Evolutionary conservation across 768 basidiomycete genomes (phyloP).

Genomic region (Stropharia rugosoannulata): DNA sequence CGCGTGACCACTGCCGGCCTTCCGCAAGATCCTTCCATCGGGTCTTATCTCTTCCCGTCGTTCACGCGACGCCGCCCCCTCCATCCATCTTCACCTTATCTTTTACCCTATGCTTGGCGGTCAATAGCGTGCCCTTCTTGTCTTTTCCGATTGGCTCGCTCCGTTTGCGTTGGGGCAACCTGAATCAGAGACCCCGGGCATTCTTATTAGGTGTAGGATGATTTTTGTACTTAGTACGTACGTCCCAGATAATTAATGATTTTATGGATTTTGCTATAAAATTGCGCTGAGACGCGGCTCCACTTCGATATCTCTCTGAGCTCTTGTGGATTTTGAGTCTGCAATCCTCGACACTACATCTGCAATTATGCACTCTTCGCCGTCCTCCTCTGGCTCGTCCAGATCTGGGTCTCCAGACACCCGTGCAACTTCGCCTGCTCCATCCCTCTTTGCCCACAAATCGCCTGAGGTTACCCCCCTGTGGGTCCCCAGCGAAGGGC

Average conservation of each 20-base stretch:
- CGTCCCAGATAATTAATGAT: neutral
- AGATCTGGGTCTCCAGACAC: slow-evolving; percentile 31
- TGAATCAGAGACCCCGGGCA: neutral
- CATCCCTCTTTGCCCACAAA: slow-evolving; percentile 9
- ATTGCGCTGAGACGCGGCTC: neutral
- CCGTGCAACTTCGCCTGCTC: slow-evolving; percentile 23
- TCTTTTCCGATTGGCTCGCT: neutral
- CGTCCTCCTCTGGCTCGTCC: slow-evolving; percentile 33
- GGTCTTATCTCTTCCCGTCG: slow-evolving; percentile 3
- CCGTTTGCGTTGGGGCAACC: neutral
- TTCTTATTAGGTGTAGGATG: neutral
- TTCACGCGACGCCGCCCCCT: neutral
- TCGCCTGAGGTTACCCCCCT: slow-evolving; percentile 19
- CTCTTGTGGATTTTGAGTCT: neutral
- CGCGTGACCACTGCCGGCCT: slow-evolving; percentile 10
- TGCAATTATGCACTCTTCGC: slow-evolving; percentile 3
- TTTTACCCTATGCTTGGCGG: too few relatives aligned
- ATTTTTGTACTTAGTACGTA: neutral
- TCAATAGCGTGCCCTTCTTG: neutral
- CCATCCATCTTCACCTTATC: too few relatives aligned
- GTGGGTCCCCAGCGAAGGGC: slow-evolving; percentile 18
- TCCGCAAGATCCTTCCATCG: slow-evolving; percentile 5
- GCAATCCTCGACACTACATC: neutral
- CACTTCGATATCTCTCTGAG: neutral
- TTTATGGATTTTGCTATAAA: slow-evolving; percentile 4